A percentile compares a stretch with the other conserved stretches of the same genome.
These are phyloP conservation scores for Circinella minor DNA, from an alignment of 371 early-diverging fungal species.

Conservation along the genomic window DNA sequence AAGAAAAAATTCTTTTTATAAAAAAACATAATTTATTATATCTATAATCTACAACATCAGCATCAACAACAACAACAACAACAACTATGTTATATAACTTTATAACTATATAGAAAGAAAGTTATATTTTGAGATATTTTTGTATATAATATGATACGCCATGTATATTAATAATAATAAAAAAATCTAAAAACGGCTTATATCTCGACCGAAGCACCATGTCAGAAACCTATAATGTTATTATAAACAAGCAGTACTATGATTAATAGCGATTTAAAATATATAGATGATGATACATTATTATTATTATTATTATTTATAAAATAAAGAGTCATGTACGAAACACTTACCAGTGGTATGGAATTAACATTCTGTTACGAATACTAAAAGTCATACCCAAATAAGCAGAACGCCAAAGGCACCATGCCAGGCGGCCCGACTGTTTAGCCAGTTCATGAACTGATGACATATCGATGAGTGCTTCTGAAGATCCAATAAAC, in stretches of 20 bases:
- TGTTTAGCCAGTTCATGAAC: conserved; percentile 47
- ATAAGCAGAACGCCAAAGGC: conserved; percentile 83
- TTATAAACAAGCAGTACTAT: no score
- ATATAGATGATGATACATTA: no score
- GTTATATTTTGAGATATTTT: no score
- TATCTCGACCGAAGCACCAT: conserved; percentile 66
- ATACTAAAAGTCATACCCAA: conserved; percentile 74
- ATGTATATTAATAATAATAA: not conserved
- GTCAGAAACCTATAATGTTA: conserved; percentile 24
- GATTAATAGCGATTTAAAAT: no score
- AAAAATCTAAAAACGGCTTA: conserved; percentile 14
- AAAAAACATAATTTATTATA: not conserved
- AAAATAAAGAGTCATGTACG: no score
- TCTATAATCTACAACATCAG: no score
- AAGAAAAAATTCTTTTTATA: conserved; percentile 13
- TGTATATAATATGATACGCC: no score
- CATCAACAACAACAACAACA: no score
- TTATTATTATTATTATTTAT: no score
- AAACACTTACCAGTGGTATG: conserved; percentile 64
- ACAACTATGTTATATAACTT: no score
- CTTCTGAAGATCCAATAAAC: conserved; percentile 61
- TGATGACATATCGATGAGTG: conserved; percentile 59
- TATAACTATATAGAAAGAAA: not conserved
- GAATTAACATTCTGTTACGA: conserved; percentile 77
- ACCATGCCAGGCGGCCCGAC: conserved; percentile 65